phyloP scores from a whole-genome alignment of 345 rosid species.

The Aethionema arabicum region DNA sequence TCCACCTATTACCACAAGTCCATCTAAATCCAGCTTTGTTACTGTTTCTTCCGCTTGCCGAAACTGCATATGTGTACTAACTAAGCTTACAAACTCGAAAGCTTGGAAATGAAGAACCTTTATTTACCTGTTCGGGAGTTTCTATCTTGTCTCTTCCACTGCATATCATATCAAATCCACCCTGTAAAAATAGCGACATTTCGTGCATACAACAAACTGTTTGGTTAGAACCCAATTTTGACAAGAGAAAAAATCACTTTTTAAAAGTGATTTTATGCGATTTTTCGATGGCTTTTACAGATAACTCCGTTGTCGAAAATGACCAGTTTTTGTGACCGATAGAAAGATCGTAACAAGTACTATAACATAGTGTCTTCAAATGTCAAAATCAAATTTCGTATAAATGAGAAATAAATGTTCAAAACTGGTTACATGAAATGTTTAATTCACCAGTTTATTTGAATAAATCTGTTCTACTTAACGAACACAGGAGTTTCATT shows the following conservation, averaged over 20 bases:
- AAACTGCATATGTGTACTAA: conserved; percentile 51
- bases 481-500: neutral
- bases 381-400: no score
- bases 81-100: conserved; percentile 39
- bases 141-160: conserved; percentile 99
- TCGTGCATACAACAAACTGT: neutral
- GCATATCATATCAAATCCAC: conserved; percentile 98
- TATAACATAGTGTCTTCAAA: no score
- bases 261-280: no score
- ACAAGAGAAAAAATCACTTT: neutral
- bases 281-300: no score
- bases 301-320: no score
- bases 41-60: conserved; percentile 94
- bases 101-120: neutral
- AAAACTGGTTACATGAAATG: no score
- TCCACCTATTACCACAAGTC: conserved; percentile 92
- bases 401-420: no score
- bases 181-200: conserved; percentile 43
- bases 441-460: neutral
- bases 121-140: conserved; percentile 85
- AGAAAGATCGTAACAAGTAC: no score
- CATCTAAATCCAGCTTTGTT: conserved; percentile 76
- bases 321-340: no score
- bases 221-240: no score
- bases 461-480: neutral